Percentiles rank a stretch among this genome's conserved stretches.
These are phyloP conservation scores for Handroanthus guayacan DNA, from an alignment of 257 asterid genomes.

Conservation along the genomic window DNA sequence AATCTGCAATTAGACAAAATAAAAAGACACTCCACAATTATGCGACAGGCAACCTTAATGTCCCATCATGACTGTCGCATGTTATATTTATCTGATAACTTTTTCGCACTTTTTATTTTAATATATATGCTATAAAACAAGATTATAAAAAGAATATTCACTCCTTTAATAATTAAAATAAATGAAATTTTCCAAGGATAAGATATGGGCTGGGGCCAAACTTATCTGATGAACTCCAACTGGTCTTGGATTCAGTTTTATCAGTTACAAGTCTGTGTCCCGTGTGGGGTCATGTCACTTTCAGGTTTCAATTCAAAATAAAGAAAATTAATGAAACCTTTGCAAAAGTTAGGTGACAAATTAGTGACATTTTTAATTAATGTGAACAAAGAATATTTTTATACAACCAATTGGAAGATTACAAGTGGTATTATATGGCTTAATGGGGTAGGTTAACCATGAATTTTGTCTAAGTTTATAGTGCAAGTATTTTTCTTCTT, in stretches of 20 bases:
- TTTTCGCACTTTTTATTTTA: no score
- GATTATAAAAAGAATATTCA: background rate
- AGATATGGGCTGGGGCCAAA: conserved; percentile 31
- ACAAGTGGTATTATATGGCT: conserved; percentile 12
- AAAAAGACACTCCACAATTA: no score
- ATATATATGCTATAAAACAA: background rate
- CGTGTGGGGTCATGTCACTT: conserved; percentile 7
- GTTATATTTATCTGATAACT: no score
- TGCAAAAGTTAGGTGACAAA: conserved; percentile 20
- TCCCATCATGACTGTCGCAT: no score
- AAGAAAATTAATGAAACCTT: conserved; percentile 4
- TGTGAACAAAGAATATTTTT: conserved; percentile 2
- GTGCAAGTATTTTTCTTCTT: background rate
- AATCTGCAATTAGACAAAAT: no score
- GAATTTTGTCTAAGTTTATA: background rate
- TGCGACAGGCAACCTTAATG: no score
- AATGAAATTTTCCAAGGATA: conserved; percentile 7
- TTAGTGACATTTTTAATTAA: background rate
- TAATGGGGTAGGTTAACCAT: conserved; percentile 25
- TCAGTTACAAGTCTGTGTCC: conserved; percentile 49
- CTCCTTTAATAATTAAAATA: background rate
- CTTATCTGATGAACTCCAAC: conserved; percentile 8
- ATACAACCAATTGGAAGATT: conserved; percentile 9
- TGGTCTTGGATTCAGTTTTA: conserved; percentile 40
- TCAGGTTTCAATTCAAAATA: conserved; percentile 23